phyloP scores from a whole-genome alignment of 805 yeast species.

The Wickerhamiella spandovensis region DNA sequence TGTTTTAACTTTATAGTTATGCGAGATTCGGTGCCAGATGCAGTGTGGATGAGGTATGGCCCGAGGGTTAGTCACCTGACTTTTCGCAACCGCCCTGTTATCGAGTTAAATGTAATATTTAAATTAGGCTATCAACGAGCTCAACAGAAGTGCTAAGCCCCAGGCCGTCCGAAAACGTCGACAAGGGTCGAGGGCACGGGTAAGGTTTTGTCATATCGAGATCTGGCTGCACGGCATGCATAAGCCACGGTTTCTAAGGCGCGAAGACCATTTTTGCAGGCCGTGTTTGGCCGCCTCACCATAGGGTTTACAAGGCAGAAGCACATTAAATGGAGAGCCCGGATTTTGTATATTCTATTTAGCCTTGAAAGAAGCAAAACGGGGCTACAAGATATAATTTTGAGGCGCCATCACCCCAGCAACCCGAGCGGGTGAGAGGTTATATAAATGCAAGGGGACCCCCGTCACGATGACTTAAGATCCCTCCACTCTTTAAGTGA shows the following conservation, averaged over 20 bases:
- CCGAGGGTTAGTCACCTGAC: too few species aligned
- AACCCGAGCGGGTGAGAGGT: not conserved
- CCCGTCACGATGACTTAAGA: not conserved
- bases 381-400: not conserved
- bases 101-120: too few species aligned
- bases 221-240: not conserved
- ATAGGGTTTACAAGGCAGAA: too few species aligned
- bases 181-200: not conserved
- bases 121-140: too few species aligned
- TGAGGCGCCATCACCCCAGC: not conserved
- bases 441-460: not conserved
- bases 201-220: not conserved
- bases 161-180: not conserved
- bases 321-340: too few species aligned
- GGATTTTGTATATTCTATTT: too few species aligned
- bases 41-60: too few species aligned
- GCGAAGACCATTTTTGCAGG: not conserved
- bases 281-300: not conserved
- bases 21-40: too few species aligned
- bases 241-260: not conserved
- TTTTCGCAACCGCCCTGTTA: too few species aligned
- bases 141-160: not conserved
- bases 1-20: too few species aligned
- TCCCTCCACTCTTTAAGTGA: not conserved
- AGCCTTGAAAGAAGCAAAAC: not conserved